Percentiles rank a stretch among this genome's conserved stretches.
phyloP scores from a whole-genome alignment of 2,329 filamentous ascomycete species.

The Fusarium denticulatum region DNA sequence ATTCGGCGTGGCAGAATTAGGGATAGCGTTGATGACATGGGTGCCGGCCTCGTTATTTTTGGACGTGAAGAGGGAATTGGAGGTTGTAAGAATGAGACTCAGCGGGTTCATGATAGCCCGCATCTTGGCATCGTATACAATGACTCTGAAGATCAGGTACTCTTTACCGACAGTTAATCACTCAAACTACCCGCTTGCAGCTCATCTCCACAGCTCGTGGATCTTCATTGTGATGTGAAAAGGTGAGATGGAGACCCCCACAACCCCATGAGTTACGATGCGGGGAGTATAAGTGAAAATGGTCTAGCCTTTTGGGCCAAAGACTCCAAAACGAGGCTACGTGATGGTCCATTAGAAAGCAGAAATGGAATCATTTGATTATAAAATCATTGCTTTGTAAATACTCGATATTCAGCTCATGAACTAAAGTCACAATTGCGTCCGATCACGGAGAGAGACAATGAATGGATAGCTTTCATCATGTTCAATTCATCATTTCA shows the following conservation, averaged over 20 bases:
- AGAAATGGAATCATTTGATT: not conserved
- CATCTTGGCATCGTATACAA: not conserved
- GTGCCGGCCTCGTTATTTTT: not conserved
- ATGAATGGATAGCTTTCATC: not conserved
- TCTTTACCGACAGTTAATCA: not conserved
- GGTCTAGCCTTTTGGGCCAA: not conserved
- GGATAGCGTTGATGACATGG: constrained; percentile 24
- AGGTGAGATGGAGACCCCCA: not conserved
- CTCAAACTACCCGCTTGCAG: too few species aligned
- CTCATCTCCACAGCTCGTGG: not conserved
- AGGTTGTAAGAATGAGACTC: not conserved
- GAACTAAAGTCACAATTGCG: too few species aligned
- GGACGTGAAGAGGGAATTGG: not conserved
- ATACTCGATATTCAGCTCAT: not conserved
- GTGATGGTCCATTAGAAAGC: not conserved
- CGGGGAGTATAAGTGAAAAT: not conserved
- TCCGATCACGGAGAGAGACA: not conserved
- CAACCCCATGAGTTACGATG: not conserved
- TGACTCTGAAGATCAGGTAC: not conserved
- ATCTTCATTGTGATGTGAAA: not conserved
- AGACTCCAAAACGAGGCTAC: constrained; percentile 1
- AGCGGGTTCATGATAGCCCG: not conserved
- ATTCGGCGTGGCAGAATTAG: constrained; percentile 37
- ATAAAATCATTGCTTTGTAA: not conserved
- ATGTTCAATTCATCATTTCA: constrained; percentile 28